These are phyloP conservation scores for Apiospora rasikravindrae DNA, from an alignment of 2,329 filamentous ascomycete genomes.

Conservation along the genomic window DNA sequence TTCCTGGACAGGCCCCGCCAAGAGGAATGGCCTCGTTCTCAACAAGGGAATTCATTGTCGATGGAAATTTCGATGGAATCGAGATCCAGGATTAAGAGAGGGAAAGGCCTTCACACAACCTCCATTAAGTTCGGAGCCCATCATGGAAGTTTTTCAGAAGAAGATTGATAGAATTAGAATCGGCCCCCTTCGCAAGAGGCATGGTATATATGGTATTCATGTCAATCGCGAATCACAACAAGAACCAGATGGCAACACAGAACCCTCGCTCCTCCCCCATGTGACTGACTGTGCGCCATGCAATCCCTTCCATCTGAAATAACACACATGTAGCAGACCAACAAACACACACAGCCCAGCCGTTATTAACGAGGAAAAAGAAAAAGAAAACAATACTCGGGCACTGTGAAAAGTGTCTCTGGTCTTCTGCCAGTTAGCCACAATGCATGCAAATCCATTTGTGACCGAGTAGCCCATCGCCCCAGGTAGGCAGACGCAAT, in stretches of 20 bases:
- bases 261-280: neutral
- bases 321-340: neutral
- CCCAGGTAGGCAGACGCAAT: neutral
- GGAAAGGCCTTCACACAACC: neutral
- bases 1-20: no score
- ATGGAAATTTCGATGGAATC: neutral
- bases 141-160: neutral
- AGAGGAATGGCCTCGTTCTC: neutral
- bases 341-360: neutral
- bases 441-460: slow-evolving; percentile 10
- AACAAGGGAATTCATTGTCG: neutral
- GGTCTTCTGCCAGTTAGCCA: neutral
- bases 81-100: neutral
- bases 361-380: neutral
- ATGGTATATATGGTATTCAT: slow-evolving; percentile 13
- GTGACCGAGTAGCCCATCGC: neutral
- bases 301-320: neutral
- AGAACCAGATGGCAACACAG: neutral
- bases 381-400: neutral
- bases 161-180: neutral
- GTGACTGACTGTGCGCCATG: neutral
- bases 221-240: neutral
- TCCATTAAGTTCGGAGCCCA: neutral
- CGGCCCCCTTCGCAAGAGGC: neutral
- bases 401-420: neutral